Base-by-base conservation (phyloP, 1,139 yeast genomes). In the Chernovozyma sophiae-reginae region DNA sequence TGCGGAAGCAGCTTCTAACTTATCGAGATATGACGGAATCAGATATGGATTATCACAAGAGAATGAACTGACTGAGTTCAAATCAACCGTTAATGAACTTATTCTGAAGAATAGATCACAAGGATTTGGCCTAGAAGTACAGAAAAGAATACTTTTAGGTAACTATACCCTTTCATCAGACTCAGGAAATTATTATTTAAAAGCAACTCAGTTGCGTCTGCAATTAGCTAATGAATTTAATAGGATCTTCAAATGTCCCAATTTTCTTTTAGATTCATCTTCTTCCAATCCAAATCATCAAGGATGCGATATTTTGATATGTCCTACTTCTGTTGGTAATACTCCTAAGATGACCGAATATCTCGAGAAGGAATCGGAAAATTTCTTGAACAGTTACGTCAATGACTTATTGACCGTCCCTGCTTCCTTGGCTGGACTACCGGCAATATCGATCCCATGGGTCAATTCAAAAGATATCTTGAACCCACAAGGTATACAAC, bases 1-100 rank as follows among this genome's bases (percentile, higher is more conserved):
- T 0, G 86, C 97, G 0, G 98, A 94, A 53, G 97, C 97, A 0
- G 81, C 95, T 0, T 90, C 98, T 0, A 92, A 94, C 54, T 69
- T 94, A 33, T 77, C 96, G 2, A 68, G 97, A 26, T 94, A 76
- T 51, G 98, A 92, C 58, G 98, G 98, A 2, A 66, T 90, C 18
- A 67, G 97, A 36, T 94, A 84, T 52, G 97, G 97, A 0, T 60
- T 58, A 35, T 39, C 44, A 4, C 39, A 35, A 6, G 31, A 33
- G 22, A 60, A 81, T 31, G 29, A 13, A 26, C 23, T 7, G 10
- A 30, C 34, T 11, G 40, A 37, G 10, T 36, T 3, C 13, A 13
- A 6, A 13, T 13, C n/a, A 13, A 12, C 18, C 7, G 34, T 4
- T 17, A 29, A 17, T 12, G 32, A 25, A 3, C 53, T 68, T 8